phyloP scores from a whole-genome alignment of 106 monocot species.

The Acorus gramineus region DNA sequence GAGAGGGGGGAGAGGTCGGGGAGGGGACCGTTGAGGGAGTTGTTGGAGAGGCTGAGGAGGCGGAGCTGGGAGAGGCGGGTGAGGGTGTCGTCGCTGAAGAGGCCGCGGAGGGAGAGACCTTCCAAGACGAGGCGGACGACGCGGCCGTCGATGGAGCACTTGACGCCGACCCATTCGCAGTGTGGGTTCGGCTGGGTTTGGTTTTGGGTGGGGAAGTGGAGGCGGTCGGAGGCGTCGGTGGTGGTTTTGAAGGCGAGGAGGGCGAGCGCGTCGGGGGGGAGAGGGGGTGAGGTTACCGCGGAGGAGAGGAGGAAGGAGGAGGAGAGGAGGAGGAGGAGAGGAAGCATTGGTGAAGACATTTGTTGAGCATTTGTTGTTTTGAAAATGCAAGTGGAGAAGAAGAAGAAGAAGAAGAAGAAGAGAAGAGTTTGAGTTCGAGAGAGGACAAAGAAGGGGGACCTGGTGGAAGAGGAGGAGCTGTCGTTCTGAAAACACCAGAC shows the following conservation, averaged over 20 bases:
- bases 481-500: too few relatives aligned
- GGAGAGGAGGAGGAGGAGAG: too few relatives aligned
- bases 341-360: too few relatives aligned
- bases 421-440: too few relatives aligned
- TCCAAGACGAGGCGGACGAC: conserved; percentile 64
- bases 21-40: conserved; percentile 54
- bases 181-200: neutral
- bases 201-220: conserved; percentile 18
- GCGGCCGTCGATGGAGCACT: conserved; percentile 29
- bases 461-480: too few relatives aligned
- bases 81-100: conserved; percentile 25
- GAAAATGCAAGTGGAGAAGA: too few relatives aligned
- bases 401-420: too few relatives aligned
- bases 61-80: conserved; percentile 59
- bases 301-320: too few relatives aligned
- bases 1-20: conserved; percentile 64
- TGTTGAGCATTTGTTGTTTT: too few relatives aligned
- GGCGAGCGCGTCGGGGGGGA: conserved; percentile 26
- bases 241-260: conserved; percentile 55
- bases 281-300: neutral
- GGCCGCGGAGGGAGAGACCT: conserved; percentile 30
- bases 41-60: conserved; percentile 59
- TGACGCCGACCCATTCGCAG: conserved; percentile 58
- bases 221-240: conserved; percentile 36
- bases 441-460: too few relatives aligned